Conservation (phyloP, 768 basidiomycete genomes). For the Kwoniella europaea region DNA sequence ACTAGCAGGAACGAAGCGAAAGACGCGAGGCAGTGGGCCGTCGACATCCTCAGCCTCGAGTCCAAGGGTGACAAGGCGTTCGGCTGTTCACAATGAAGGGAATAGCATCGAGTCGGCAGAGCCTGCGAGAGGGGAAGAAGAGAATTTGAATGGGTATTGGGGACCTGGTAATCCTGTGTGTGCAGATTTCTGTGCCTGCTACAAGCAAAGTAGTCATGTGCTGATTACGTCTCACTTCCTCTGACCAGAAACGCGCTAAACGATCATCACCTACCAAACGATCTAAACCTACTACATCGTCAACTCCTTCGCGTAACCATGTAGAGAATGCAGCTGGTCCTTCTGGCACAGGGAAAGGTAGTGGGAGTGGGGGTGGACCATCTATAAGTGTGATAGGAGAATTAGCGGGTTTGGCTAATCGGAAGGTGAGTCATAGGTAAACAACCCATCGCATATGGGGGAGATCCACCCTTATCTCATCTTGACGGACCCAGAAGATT, state of each 20-base stretch:
- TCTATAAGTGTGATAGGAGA: constrained; percentile 25
- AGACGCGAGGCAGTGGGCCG: constrained; percentile 3
- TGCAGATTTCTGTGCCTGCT: no score
- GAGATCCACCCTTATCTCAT: neutral
- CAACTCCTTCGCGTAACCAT: neutral
- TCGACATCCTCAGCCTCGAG: neutral
- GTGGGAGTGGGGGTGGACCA: neutral
- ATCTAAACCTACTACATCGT: constrained; percentile 1
- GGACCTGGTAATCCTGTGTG: constrained; percentile 12
- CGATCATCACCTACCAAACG: constrained; percentile 23
- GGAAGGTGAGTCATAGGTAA: neutral
- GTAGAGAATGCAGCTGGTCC: neutral
- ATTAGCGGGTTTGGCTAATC: constrained; percentile 18
- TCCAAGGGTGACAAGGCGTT: constrained; percentile 22
- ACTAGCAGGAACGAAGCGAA: constrained; percentile 12
- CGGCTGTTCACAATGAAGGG: neutral
- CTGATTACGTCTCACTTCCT: neutral
- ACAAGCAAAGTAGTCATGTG: no score
- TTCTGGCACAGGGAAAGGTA: neutral
- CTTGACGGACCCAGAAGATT: no score
- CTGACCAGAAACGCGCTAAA: constrained; percentile 21
- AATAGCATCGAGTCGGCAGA: constrained; percentile 19
- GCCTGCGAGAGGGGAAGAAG: constrained; percentile 47
- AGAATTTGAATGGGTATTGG: constrained; percentile 42
- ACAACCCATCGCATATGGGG: neutral